These are phyloP conservation scores for Podaxis rugospora DNA, from an alignment of 768 basidiomycete species.

Conservation along the genomic window DNA sequence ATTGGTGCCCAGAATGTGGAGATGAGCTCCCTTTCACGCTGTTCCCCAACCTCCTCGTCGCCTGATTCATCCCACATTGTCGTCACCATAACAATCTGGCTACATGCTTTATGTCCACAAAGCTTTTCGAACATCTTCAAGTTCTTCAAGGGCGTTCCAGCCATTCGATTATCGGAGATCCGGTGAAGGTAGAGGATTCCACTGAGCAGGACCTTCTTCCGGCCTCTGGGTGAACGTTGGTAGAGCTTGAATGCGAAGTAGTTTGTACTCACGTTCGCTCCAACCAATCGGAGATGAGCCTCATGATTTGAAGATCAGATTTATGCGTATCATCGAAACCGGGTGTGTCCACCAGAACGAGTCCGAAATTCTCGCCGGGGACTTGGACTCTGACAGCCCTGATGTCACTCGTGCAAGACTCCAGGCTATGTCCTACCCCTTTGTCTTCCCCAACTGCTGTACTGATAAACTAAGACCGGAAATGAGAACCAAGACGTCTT, in stretches of 20 bases:
- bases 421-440: conserved; percentile 25
- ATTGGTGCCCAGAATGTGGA: conserved; percentile 15
- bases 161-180: conserved; percentile 22
- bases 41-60: neutral
- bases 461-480: conserved; percentile 28
- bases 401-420: conserved; percentile 31
- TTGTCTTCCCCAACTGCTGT: conserved; percentile 24
- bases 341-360: conserved; percentile 25
- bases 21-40: conserved; percentile 13
- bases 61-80: conserved; percentile 18
- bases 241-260: neutral
- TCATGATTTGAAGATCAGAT: conserved; percentile 21
- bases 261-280: conserved; percentile 1
- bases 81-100: conserved; percentile 28
- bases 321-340: conserved; percentile 23
- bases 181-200: conserved; percentile 26
- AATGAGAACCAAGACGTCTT: neutral
- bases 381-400: conserved; percentile 1
- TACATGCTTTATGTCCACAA: conserved; percentile 27
- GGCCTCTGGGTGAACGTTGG: neutral
- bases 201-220: conserved; percentile 14
- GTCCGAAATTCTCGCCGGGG: conserved; percentile 1
- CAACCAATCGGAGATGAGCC: conserved; percentile 22
- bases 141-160: conserved; percentile 23
- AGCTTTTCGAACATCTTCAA: conserved; percentile 29